These are phyloP conservation scores for Xerocomus cyaneibrunnescens DNA, from an alignment of 1,284 basidiomycete species.

Conservation along the genomic window DNA sequence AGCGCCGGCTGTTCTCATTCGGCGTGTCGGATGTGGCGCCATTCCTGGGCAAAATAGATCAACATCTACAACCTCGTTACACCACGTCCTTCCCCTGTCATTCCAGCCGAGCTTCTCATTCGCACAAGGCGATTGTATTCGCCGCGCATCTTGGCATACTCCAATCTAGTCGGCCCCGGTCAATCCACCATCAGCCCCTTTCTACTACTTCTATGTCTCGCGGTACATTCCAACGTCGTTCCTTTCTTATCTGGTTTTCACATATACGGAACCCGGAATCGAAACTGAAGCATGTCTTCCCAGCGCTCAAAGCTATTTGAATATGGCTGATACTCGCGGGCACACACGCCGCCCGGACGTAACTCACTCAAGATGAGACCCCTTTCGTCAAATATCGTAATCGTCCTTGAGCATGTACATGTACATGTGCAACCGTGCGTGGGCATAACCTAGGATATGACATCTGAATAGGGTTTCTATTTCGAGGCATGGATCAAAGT, in stretches of 20 bases:
- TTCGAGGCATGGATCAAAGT: slow-evolving; percentile 27
- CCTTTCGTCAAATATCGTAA: slow-evolving; percentile 22
- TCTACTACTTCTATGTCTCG: neutral
- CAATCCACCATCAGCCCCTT: slow-evolving; percentile 17
- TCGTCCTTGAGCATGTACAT: neutral
- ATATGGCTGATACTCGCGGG: slow-evolving; percentile 1
- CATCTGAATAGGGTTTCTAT: slow-evolving; percentile 16
- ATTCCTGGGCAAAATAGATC: neutral
- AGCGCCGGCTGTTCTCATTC: neutral
- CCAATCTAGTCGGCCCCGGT: slow-evolving; percentile 11
- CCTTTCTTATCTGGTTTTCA: slow-evolving; percentile 10
- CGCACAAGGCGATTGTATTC: neutral
- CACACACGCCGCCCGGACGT: slow-evolving; percentile 19
- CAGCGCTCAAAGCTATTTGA: slow-evolving; percentile 6
- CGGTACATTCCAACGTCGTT: slow-evolving; percentile 4
- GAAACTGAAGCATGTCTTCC: neutral
- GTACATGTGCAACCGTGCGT: slow-evolving; percentile 9
- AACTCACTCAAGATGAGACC: slow-evolving; percentile 5
- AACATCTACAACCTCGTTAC: slow-evolving; percentile 6
- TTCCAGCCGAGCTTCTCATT: neutral
- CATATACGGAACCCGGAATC: slow-evolving; percentile 8
- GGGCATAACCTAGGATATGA: slow-evolving; percentile 4
- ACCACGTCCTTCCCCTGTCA: neutral
- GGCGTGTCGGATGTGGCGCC: slow-evolving; percentile 23
- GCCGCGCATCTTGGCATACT: slow-evolving; percentile 6